Evolutionary conservation across 306 rosid genomes (phyloP), one percentile per base, ranked within the genome.

Genomic region (Mucuna pruriens): DNA sequence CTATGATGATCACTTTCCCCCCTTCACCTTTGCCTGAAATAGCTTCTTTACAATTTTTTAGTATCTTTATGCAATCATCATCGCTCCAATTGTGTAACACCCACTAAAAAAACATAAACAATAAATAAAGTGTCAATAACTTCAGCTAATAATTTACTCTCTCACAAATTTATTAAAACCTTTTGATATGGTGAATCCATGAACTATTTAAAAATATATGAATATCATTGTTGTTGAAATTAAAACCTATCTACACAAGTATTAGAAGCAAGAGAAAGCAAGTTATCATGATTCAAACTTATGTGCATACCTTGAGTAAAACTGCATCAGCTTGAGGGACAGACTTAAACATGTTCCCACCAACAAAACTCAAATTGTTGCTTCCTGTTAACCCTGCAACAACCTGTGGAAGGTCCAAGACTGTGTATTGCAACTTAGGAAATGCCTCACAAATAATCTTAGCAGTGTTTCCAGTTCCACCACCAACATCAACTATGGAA

Each of bases 291-390:
- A 58, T 29, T 29, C 31, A 29, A 29, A 29, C 3, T 29, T 29
- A 1, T 29, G 31, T 29, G 31, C 31, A 29, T 29, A 72, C 77
- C 77, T 72, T 72, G 12, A 72, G 77, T 0, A 72, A 9, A 34
- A 51, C 20, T 0, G 64, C 77, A 49, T 72, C 77, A 5, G 64
- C 64, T 2, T 33, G 36, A 33, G 77, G 77, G 54, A 72, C 0
- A 11, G 7, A 72, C 33, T 0, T 3, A 17, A 72, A 72, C 64
- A 72, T 72, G 13, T 72, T 42, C 1, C 77, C 77, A 33, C 49
- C 64, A 33, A 72, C 64, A 72, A 29, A 72, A 2, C 48, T 51
- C 77, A 72, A 51, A 72, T 72, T 72, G 4, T 19, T 20, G 16
- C 1, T 17, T 51, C 46, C 64, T 2, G 34, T n/a, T 29, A 72